Evolutionary conservation across 116 monocot species (phyloP).

Genomic region (Iris pallida): DNA sequence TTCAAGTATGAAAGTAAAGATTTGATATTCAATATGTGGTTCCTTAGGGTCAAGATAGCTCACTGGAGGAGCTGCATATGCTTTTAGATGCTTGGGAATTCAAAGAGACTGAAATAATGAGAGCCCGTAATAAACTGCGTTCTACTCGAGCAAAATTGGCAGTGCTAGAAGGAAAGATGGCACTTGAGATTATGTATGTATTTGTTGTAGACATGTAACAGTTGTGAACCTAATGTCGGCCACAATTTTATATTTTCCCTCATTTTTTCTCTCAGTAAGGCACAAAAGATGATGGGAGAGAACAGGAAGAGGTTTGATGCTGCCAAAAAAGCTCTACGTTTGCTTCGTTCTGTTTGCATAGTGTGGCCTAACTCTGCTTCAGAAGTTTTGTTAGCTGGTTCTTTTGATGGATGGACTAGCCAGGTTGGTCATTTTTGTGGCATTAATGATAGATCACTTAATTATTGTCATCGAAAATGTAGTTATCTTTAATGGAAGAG

Average conservation of each 20-base stretch:
- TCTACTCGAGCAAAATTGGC: conserved; percentile 57
- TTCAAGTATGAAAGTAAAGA: no score
- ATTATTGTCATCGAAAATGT: not conserved
- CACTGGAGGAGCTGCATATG: conserved; percentile 28
- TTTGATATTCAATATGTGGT: not conserved
- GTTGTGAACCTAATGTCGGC: not conserved
- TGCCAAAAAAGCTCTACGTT: conserved; percentile 35
- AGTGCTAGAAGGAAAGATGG: conserved; percentile 71
- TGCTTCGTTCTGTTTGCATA: conserved; percentile 46
- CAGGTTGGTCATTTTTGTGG: conserved; percentile 35
- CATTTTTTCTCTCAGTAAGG: conserved; percentile 38
- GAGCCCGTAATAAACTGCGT: conserved; percentile 53
- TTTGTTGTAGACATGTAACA: not conserved
- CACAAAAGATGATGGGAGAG: conserved; percentile 47
- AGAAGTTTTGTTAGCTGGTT: conserved; percentile 80
- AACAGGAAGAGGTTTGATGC: conserved; percentile 52
- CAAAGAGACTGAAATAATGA: conserved; percentile 73
- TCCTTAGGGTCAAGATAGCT: conserved; percentile 25
- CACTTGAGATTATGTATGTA: conserved; percentile 59
- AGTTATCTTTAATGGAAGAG: not conserved
- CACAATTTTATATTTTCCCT: not conserved
- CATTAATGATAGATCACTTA: not conserved
- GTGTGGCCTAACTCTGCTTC: conserved; percentile 74
- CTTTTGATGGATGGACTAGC: conserved; percentile 92
- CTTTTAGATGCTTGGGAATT: conserved; percentile 86